These are phyloP conservation scores for Hibiscus mutabilis DNA, from an alignment of 345 rosid genomes.

Conservation along the genomic window DNA sequence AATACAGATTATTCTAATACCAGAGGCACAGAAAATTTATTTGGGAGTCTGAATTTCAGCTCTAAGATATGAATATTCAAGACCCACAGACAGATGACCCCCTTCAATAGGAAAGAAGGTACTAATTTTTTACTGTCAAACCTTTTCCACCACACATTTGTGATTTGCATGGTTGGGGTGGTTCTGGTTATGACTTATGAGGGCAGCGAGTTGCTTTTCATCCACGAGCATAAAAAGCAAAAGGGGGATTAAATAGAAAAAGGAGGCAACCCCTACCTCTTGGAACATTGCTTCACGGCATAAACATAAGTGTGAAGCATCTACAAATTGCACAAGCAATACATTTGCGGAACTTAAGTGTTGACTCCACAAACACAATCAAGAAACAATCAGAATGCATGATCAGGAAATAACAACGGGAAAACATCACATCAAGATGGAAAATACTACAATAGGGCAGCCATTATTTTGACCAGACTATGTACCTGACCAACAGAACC, in stretches of 20 bases:
- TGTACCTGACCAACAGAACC: slow-evolving; percentile 99
- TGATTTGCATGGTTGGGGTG: neutral
- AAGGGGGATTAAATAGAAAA: neutral
- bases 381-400: neutral
- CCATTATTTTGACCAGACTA: slow-evolving; percentile 1
- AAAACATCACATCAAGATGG: neutral
- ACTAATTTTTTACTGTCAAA: neutral
- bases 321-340: neutral
- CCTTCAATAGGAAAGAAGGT: neutral
- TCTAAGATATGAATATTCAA: neutral
- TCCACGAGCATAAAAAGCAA: neutral
- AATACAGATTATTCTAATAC: neutral
- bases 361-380: slow-evolving; percentile 1
- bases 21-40: neutral
- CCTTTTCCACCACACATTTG: neutral
- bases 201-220: no score
- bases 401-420: neutral
- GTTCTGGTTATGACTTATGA: neutral
- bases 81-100: neutral
- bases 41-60: slow-evolving; percentile 10
- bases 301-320: neutral
- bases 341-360: neutral
- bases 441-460: neutral
- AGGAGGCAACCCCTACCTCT: neutral
- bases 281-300: neutral